phyloP scores from a whole-genome alignment of 2,329 filamentous ascomycete species.

The Alternaria sp. region DNA sequence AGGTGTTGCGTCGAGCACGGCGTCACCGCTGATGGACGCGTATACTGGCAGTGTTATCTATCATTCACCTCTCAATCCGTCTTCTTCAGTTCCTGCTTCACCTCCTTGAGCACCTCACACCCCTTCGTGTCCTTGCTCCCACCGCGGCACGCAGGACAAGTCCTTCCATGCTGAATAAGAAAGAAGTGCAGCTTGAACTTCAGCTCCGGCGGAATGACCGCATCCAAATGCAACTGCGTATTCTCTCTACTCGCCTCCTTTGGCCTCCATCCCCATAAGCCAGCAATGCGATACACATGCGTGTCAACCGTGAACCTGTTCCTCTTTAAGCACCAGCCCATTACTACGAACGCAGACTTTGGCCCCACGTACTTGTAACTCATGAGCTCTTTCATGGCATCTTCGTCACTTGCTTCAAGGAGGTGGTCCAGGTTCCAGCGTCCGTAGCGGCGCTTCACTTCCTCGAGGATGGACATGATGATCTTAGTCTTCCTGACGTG shows the following conservation, averaged over 20 bases:
- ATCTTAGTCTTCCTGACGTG: conserved; percentile 9
- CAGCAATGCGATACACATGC: conserved; percentile 10
- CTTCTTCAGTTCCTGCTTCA: not conserved
- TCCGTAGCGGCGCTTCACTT: conserved; percentile 9
- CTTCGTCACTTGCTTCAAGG: conserved; percentile 2
- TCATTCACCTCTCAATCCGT: not conserved
- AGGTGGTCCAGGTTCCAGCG: conserved; percentile 7
- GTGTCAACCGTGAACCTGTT: conserved; percentile 10
- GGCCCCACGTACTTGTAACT: conserved; percentile 11
- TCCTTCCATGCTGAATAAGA: conserved; percentile 8
- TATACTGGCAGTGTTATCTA: not conserved
- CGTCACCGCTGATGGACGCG: not conserved
- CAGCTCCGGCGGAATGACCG: not conserved
- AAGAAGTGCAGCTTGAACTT: conserved; percentile 11
- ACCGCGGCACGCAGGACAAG: conserved; percentile 5
- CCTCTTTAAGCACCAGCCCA: conserved; percentile 13
- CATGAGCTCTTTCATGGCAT: conserved; percentile 13
- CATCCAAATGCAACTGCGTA: conserved; percentile 10
- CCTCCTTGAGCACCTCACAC: not conserved
- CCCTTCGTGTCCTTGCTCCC: not conserved
- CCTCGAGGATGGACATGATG: conserved; percentile 6
- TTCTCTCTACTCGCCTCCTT: conserved; percentile 6
- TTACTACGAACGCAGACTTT: conserved; percentile 12
- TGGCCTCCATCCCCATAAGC: conserved; percentile 11
- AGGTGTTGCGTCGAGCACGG: not conserved